Evolutionary conservation across 2,329 filamentous ascomycete species (phyloP).

Genomic region (Fusarium fracticaudum): DNA sequence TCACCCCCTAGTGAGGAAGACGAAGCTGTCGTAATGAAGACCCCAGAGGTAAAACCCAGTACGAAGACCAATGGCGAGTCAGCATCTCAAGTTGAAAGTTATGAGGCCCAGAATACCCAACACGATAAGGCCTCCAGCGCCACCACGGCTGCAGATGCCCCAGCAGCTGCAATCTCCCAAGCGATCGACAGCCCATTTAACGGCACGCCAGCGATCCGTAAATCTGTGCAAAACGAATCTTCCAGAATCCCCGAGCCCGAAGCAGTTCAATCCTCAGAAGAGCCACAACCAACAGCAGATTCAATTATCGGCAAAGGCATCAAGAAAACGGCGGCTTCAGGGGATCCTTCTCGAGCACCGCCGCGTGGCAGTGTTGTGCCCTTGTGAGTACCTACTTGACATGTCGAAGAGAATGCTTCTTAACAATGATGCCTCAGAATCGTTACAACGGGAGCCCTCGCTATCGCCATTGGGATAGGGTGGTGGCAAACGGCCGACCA

Average conservation of each 20-base stretch:
- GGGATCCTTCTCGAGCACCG: slow-evolving; percentile 10
- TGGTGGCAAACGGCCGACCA: slow-evolving; percentile 39
- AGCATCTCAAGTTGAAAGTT: slow-evolving; percentile 29
- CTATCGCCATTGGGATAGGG: slow-evolving; percentile 39
- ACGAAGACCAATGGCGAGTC: slow-evolving; percentile 15
- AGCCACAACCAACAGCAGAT: neutral
- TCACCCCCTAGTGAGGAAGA: slow-evolving; percentile 51
- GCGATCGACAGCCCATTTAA: neutral
- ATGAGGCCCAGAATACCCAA: slow-evolving; percentile 8
- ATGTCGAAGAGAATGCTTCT: neutral
- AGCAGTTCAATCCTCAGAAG: neutral
- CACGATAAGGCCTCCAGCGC: neutral
- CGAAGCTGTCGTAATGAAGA: slow-evolving; percentile 52
- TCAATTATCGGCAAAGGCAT: neutral
- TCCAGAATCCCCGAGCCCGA: neutral
- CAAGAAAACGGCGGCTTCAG: neutral
- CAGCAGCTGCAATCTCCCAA: neutral
- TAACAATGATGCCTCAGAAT: slow-evolving; percentile 31
- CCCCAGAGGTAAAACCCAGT: slow-evolving; percentile 27
- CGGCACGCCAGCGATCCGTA: neutral
- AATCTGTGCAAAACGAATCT: neutral
- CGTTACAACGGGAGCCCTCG: slow-evolving; percentile 39
- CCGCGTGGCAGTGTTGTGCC: slow-evolving; percentile 23
- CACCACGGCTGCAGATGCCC: neutral
- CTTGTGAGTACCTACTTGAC: slow-evolving; percentile 24